These are phyloP conservation scores for Sarcodon sp. DNA, from an alignment of 768 basidiomycete species.

Conservation along the genomic window DNA sequence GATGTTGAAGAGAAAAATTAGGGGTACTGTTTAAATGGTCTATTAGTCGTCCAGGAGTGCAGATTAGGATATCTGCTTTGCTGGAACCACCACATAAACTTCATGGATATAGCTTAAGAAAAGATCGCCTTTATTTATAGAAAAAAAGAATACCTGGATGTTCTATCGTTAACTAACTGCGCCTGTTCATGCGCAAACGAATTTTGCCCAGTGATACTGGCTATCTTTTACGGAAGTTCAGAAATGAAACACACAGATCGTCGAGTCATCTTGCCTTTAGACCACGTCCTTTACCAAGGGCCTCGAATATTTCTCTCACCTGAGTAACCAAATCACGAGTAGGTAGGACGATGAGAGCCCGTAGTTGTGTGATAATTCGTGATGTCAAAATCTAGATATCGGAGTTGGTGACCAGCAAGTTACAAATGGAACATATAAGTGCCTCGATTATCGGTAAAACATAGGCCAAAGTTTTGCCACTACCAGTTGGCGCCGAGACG, in stretches of 20 bases:
- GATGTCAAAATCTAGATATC: slow-evolving; percentile 42
- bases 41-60: slow-evolving; percentile 90
- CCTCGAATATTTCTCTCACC: slow-evolving; percentile 87
- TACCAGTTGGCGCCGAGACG: slow-evolving; percentile 94
- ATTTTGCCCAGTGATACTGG: slow-evolving; percentile 85
- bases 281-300: slow-evolving; percentile 71
- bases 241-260: neutral
- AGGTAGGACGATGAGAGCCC: slow-evolving; percentile 84
- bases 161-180: slow-evolving; percentile 55
- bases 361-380: slow-evolving; percentile 68
- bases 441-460: slow-evolving; percentile 88
- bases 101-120: neutral
- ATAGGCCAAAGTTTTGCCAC: slow-evolving; percentile 97
- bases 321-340: slow-evolving; percentile 90
- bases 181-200: slow-evolving; percentile 88
- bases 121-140: neutral
- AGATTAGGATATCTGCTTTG: slow-evolving; percentile 88
- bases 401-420: neutral
- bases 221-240: slow-evolving; percentile 28
- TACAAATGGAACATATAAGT: slow-evolving; percentile 2
- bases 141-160: slow-evolving; percentile 30
- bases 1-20: slow-evolving; percentile 86
- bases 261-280: slow-evolving; percentile 46
- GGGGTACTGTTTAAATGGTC: slow-evolving; percentile 85
- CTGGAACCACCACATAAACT: slow-evolving; percentile 69